Evolutionary conservation across 2,329 filamentous ascomycete species (phyloP).

Genomic region (Colletotrichum sp.): DNA sequence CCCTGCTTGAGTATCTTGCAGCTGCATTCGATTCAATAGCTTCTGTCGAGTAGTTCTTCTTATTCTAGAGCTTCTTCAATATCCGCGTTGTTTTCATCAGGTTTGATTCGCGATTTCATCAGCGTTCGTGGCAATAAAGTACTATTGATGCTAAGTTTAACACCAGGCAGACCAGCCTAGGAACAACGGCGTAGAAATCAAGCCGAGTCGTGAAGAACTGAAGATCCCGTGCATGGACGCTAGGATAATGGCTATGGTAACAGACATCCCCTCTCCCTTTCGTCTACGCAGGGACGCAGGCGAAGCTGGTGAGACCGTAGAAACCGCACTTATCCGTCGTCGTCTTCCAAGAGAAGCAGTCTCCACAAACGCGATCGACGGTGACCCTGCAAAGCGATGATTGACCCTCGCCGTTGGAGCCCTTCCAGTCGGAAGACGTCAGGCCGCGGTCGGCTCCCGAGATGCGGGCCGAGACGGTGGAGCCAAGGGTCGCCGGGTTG

Average conservation of each 20-base stretch:
- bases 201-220: background rate
- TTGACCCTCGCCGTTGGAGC: background rate
- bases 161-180: background rate
- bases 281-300: background rate
- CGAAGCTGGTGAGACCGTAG: background rate
- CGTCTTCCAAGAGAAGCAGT: background rate
- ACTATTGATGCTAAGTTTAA: background rate
- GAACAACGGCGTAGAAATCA: background rate
- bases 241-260: background rate
- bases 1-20: background rate
- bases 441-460: background rate
- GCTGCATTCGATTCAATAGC: background rate
- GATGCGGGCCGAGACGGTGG: background rate
- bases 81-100: rapidly evolving
- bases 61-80: background rate
- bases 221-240: background rate
- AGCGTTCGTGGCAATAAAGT: background rate
- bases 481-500: background rate
- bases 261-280: background rate
- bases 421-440: background rate
- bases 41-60: rapidly evolving
- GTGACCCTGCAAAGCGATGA: background rate
- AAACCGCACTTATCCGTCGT: background rate
- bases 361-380: background rate
- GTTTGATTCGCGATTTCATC: background rate